A percentile compares a stretch with the other conserved stretches of the same genome.
Evolutionary conservation across 768 basidiomycete genomes (phyloP).

Genomic region (Imleria badia): DNA sequence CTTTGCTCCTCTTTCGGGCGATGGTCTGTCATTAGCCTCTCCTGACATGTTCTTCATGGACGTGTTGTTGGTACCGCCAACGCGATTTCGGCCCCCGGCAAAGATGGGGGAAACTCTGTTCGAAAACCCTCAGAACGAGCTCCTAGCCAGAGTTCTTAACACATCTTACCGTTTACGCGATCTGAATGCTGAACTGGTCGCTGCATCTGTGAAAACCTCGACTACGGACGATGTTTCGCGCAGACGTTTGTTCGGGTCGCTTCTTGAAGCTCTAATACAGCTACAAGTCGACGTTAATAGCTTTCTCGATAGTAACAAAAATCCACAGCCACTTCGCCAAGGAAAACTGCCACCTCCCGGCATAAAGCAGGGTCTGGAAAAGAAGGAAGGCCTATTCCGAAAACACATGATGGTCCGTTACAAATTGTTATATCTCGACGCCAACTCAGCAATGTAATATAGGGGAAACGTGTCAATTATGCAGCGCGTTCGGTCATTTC

Average conservation of each 20-base stretch:
- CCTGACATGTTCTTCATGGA: conserved; percentile 99
- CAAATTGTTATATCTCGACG: background rate
- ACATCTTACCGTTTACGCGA: conserved; percentile 82
- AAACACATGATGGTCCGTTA: conserved; percentile 96
- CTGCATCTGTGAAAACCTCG: conserved; percentile 58
- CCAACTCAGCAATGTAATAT: conserved; percentile 1
- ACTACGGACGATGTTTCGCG: conserved; percentile 50
- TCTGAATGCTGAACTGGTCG: conserved; percentile 62
- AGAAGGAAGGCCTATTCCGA: conserved; percentile 97
- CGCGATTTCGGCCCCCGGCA: conserved; percentile 92
- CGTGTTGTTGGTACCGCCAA: conserved; percentile 87
- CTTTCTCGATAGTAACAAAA: conserved; percentile 96
- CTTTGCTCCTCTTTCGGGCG: conserved; percentile 59
- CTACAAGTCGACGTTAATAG: conserved; percentile 95
- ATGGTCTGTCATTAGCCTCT: conserved; percentile 65
- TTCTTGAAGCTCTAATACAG: conserved; percentile 83
- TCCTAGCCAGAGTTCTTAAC: conserved; percentile 74
- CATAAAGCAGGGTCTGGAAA: conserved; percentile 95
- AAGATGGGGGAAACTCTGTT: conserved; percentile 91
- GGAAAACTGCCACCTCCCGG: conserved; percentile 91
- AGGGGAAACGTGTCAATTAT: conserved; percentile 99
- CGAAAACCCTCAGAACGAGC: conserved; percentile 95
- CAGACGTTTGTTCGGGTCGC: conserved; percentile 56
- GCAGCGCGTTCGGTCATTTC: conserved; percentile 99
- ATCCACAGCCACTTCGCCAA: conserved; percentile 78